These are phyloP conservation scores for Neoconidiobolus thromboides DNA, from an alignment of 371 early-diverging fungal species.

Conservation along the genomic window DNA sequence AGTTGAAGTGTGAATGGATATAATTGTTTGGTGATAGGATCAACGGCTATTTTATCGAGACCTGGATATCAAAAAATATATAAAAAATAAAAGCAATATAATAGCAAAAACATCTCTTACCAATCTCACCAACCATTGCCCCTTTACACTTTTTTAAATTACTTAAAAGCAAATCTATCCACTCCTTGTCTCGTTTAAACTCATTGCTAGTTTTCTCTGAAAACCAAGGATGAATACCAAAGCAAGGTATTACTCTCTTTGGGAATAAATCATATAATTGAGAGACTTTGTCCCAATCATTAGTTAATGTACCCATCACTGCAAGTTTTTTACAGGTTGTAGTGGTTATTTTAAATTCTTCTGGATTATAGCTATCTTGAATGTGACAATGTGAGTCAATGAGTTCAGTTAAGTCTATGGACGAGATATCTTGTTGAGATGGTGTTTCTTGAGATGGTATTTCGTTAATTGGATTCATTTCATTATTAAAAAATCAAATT, in stretches of 20 bases:
- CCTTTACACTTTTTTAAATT: conserved; percentile 1
- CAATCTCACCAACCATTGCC: conserved; percentile 1
- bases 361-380: not conserved
- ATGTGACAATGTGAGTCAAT: conserved; percentile 10
- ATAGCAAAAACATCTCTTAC: not conserved
- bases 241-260: conserved; percentile 20
- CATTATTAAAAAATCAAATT: too few relatives aligned
- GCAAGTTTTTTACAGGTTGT: not conserved
- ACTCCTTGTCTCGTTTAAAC: conserved; percentile 6
- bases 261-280: conserved; percentile 13
- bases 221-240: conserved; percentile 58
- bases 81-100: conserved; percentile 11
- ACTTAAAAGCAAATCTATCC: conserved; percentile 11
- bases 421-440: too few relatives aligned
- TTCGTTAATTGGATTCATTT: too few relatives aligned
- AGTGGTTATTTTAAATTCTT: not conserved
- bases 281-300: conserved; percentile 23
- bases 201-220: conserved; percentile 13
- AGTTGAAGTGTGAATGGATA: not conserved
- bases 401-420: too few relatives aligned
- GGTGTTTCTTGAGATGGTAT: too few relatives aligned
- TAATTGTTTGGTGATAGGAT: not conserved
- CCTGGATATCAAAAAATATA: not conserved
- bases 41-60: conserved; percentile 1
- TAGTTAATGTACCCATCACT: not conserved